phyloP scores from a whole-genome alignment of 176 grass and related monocot species.

The Secale cereale region DNA sequence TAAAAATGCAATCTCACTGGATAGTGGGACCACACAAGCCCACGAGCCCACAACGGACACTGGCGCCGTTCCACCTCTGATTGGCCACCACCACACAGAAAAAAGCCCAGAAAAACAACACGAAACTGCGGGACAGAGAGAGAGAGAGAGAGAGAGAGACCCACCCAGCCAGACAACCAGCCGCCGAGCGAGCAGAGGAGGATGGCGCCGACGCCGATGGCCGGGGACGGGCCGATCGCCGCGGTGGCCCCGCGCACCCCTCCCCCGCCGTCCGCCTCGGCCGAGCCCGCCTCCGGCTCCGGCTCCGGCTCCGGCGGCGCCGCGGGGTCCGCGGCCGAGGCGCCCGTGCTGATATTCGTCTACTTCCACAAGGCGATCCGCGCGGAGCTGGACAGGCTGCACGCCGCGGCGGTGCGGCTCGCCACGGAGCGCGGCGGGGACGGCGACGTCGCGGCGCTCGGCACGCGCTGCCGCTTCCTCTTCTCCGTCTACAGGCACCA shows the following conservation, averaged over 20 bases:
- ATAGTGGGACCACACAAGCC: neutral
- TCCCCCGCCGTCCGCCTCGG: neutral
- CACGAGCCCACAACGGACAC: neutral
- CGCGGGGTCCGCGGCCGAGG: slow-evolving; percentile 35
- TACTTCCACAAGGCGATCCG: slow-evolving; percentile 97
- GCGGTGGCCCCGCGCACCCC: slow-evolving; percentile 35
- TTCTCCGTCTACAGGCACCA: slow-evolving; percentile 79
- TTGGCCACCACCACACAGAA: slow-evolving; percentile 12
- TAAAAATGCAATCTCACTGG: neutral
- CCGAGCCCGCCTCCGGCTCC: neutral
- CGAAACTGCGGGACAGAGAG: neutral
- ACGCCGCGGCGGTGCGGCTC: slow-evolving; percentile 56
- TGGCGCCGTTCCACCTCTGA: neutral
- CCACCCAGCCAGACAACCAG: neutral
- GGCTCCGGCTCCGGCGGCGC: neutral
- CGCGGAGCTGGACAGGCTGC: slow-evolving; percentile 64
- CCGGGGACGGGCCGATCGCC: slow-evolving; percentile 8
- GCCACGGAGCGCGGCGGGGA: slow-evolving; percentile 36
- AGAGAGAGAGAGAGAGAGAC: neutral
- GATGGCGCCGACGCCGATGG: neutral
- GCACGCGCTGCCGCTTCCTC: slow-evolving; percentile 53
- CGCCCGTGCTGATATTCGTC: slow-evolving; percentile 70
- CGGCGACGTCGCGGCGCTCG: slow-evolving; percentile 33
- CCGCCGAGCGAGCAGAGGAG: neutral
- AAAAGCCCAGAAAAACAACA: slow-evolving; percentile 8